A percentile compares a stretch with the other conserved stretches of the same genome.
These are phyloP conservation scores for Alternaria postmessia DNA, from an alignment of 2,329 filamentous ascomycete species.

Conservation along the genomic window DNA sequence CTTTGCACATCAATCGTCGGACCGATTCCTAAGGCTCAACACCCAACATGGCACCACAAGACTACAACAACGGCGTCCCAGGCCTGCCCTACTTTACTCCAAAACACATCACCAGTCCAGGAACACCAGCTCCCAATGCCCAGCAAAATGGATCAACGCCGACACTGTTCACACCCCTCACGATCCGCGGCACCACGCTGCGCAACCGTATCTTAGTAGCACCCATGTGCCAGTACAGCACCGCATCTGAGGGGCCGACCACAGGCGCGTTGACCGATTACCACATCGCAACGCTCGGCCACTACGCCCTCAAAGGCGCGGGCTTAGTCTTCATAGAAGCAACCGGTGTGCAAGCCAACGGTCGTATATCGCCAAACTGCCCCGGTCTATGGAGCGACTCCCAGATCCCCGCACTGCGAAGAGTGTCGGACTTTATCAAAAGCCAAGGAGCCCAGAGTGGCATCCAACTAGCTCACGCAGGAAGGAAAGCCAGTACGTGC, in stretches of 20 bases:
- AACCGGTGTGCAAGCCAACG: constrained; percentile 47
- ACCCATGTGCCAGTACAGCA: constrained; percentile 51
- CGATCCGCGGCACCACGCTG: constrained; percentile 46
- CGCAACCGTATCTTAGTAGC: constrained; percentile 50
- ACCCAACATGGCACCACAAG: constrained; percentile 35
- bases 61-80: constrained; percentile 38
- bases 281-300: constrained; percentile 49
- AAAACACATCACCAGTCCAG: constrained; percentile 53
- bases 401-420: constrained; percentile 46
- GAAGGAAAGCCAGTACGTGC: constrained; percentile 46
- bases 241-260: constrained; percentile 43
- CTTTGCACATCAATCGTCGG: background rate
- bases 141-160: constrained; percentile 26
- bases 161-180: constrained; percentile 48
- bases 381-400: constrained; percentile 48
- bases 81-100: constrained; percentile 57
- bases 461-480: constrained; percentile 49
- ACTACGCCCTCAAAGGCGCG: constrained; percentile 51
- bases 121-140: constrained; percentile 34
- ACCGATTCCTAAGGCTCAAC: background rate
- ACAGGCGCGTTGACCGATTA: constrained; percentile 50
- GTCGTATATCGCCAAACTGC: constrained; percentile 48
- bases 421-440: constrained; percentile 48
- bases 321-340: constrained; percentile 49
- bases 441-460: constrained; percentile 42